phyloP scores from a whole-genome alignment of 768 basidiomycete genomes.

The Auricularia sp. region DNA sequence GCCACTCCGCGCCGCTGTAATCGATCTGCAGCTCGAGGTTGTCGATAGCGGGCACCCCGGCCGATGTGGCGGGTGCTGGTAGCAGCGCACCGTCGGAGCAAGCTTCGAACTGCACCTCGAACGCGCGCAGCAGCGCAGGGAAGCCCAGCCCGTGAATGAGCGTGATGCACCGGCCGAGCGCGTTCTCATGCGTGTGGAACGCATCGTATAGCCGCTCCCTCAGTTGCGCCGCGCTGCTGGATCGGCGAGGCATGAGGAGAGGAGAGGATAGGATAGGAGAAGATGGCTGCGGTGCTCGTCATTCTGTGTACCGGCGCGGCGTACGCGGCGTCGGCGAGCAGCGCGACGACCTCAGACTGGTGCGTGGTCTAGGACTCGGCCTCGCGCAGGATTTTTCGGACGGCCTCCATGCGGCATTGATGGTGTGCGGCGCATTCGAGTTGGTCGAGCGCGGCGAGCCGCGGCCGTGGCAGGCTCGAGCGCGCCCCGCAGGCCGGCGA shows the following conservation, averaged over 20 bases:
- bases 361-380: constrained; percentile 96
- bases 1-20: constrained; percentile 85
- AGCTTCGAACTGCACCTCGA: constrained; percentile 36
- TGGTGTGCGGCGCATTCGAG: constrained; percentile 70
- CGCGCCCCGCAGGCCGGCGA: constrained; percentile 54
- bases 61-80: constrained; percentile 17
- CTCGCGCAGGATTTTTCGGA: constrained; percentile 82
- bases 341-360: constrained; percentile 80
- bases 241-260: constrained; percentile 50
- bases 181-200: constrained; percentile 71
- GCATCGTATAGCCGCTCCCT: constrained; percentile 68
- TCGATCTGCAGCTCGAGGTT: constrained; percentile 67
- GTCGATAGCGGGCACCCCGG: constrained; percentile 32
- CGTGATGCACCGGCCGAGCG: constrained; percentile 56
- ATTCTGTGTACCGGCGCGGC: constrained; percentile 60
- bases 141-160: constrained; percentile 90
- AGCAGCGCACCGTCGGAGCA: constrained; percentile 11
- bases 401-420: constrained; percentile 82
- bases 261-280: constrained; percentile 49
- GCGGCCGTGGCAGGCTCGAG: constrained; percentile 44
- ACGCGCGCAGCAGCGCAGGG: constrained; percentile 56
- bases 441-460: constrained; percentile 47
- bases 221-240: constrained; percentile 56
- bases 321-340: constrained; percentile 72
- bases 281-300: constrained; percentile 71